Percentiles rank a stretch among this genome's conserved stretches.
These are phyloP conservation scores for Castanospermum australe DNA, from an alignment of 306 rosid species.

Conservation along the genomic window DNA sequence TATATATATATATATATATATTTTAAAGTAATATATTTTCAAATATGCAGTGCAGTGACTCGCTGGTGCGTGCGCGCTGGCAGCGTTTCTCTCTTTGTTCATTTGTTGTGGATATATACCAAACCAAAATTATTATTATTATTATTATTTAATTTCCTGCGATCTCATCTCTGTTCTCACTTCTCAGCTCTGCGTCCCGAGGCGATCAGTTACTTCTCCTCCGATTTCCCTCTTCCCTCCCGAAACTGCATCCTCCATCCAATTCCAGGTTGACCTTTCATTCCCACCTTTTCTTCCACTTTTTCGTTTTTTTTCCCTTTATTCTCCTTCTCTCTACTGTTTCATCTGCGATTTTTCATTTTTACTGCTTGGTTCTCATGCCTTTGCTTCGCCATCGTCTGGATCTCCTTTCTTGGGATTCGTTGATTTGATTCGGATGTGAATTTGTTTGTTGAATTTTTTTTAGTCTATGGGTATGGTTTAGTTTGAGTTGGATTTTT, in stretches of 20 bases:
- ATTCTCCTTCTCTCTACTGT: background rate
- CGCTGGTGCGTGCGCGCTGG: no score
- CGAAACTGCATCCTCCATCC: background rate
- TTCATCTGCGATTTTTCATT: background rate
- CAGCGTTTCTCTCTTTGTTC: no score
- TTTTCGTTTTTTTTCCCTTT: background rate
- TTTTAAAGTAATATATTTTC: no score
- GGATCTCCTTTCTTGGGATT: conserved; percentile 21
- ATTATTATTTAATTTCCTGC: background rate
- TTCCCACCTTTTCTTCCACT: background rate
- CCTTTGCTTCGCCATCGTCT: background rate
- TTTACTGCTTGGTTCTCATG: background rate
- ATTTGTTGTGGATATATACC: no score
- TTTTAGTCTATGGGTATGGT: no score
- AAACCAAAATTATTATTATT: background rate
- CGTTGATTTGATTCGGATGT: background rate
- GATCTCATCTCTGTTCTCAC: conserved; percentile 22
- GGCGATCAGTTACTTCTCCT: background rate
- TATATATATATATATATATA: background rate
- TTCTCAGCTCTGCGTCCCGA: background rate
- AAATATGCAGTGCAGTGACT: no score
- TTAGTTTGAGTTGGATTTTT: background rate
- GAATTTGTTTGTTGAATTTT: background rate
- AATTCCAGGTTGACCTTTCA: conserved; percentile 8
- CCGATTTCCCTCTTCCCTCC: background rate